Conservation (phyloP, 164 flowering plant genomes). For the Buxus sempervirens region DNA sequence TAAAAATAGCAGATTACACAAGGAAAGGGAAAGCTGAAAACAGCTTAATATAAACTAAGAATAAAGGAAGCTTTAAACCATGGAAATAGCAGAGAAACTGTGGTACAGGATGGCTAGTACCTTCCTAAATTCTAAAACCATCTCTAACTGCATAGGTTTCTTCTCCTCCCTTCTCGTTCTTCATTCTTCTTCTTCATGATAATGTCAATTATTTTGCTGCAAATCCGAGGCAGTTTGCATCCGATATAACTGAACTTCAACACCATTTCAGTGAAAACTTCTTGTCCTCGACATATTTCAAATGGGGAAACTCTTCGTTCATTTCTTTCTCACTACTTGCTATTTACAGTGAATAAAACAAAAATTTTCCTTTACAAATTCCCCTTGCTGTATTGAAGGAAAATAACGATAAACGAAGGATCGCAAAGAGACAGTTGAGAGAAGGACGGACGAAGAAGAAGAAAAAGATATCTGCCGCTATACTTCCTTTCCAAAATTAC, state of each 20-base stretch:
- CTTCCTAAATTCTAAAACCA: not conserved
- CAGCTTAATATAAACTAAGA: no score
- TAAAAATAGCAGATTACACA: not conserved
- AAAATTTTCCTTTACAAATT: conserved; percentile 9
- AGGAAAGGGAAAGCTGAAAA: no score
- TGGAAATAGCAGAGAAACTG: not conserved
- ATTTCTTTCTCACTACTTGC: conserved; percentile 8
- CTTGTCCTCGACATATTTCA: not conserved
- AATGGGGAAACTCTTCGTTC: conserved; percentile 8
- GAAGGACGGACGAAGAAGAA: no score
- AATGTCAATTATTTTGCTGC: no score
- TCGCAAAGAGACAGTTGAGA: not conserved
- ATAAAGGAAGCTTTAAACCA: not conserved
- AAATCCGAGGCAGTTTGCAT: no score
- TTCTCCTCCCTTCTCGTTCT: not conserved
- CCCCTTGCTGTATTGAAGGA: not conserved
- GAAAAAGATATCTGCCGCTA: not conserved
- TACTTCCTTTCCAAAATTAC: conserved; percentile 11
- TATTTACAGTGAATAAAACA: conserved; percentile 25
- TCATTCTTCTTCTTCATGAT: not conserved
- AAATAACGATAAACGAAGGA: not conserved
- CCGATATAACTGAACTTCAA: not conserved
- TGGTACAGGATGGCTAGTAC: no score
- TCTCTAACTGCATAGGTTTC: not conserved
- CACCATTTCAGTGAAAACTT: conserved; percentile 1